Percentiles rank a stretch among this genome's conserved stretches.
Evolutionary conservation across 1,139 yeast species (phyloP).

Genomic region (Yamadazyma friedrichii): DNA sequence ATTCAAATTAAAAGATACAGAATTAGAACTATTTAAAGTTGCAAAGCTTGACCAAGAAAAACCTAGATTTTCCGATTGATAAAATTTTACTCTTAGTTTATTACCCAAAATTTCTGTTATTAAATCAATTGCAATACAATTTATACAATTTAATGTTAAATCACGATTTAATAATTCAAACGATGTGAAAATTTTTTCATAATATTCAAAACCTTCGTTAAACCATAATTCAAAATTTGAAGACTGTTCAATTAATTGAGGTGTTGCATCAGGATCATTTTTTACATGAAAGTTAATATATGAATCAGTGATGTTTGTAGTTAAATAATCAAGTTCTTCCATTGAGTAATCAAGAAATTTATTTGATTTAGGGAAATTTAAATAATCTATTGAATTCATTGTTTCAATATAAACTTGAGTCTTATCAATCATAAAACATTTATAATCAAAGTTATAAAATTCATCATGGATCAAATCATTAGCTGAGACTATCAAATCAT

Average conservation of each 20-base stretch:
- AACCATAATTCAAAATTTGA: slow-evolving; percentile 50
- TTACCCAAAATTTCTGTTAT: slow-evolving; percentile 45
- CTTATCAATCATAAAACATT: slow-evolving; percentile 12
- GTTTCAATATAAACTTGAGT: slow-evolving; percentile 2
- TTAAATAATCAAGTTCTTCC: slow-evolving; percentile 5
- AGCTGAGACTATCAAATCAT: neutral
- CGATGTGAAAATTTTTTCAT: slow-evolving; percentile 34
- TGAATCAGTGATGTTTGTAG: slow-evolving; percentile 1
- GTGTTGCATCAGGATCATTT: slow-evolving; percentile 1
- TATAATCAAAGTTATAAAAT: slow-evolving; percentile 21
- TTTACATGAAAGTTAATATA: slow-evolving; percentile 8
- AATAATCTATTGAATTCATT: neutral
- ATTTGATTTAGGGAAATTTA: slow-evolving; percentile 6
- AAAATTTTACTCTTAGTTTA: slow-evolving; percentile 37
- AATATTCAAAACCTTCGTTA: slow-evolving; percentile 26
- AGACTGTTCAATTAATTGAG: slow-evolving; percentile 10
- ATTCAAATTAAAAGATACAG: slow-evolving; percentile 46
- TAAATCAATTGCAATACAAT: slow-evolving; percentile 39
- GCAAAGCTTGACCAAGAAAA: slow-evolving; percentile 56
- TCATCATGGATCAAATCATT: slow-evolving; percentile 11
- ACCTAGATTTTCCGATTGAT: slow-evolving; percentile 50
- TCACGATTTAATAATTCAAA: slow-evolving; percentile 33
- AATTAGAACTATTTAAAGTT: slow-evolving; percentile 48
- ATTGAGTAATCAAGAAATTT: slow-evolving; percentile 7
- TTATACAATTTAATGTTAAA: slow-evolving; percentile 4